phyloP scores from a whole-genome alignment of 768 basidiomycete species.

The Megacollybia marginata region DNA sequence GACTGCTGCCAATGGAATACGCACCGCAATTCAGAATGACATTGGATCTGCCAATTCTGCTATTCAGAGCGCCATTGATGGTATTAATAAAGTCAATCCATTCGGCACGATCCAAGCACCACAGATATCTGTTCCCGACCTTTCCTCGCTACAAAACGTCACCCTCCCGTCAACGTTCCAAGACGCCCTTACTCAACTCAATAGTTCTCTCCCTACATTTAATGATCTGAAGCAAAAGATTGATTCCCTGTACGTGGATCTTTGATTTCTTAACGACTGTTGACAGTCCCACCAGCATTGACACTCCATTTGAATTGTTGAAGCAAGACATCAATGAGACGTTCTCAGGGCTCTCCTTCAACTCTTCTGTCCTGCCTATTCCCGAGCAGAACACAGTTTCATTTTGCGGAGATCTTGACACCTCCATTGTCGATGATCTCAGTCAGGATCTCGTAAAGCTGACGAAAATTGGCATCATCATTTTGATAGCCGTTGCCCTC shows the following conservation, averaged over 20 bases:
- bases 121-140: constrained; percentile 66
- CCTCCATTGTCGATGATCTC: constrained; percentile 80
- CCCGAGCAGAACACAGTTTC: constrained; percentile 60
- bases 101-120: constrained; percentile 64
- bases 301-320: constrained; percentile 80
- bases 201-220: constrained; percentile 73
- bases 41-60: constrained; percentile 60
- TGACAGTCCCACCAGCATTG: constrained; percentile 33
- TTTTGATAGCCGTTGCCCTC: constrained; percentile 67
- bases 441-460: constrained; percentile 72
- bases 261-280: too few species aligned
- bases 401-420: constrained; percentile 77
- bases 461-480: constrained; percentile 69
- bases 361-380: constrained; percentile 67
- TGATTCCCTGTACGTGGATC: constrained; percentile 52
- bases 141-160: constrained; percentile 69
- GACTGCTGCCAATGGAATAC: constrained; percentile 47
- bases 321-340: constrained; percentile 89
- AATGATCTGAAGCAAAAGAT: constrained; percentile 64
- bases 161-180: constrained; percentile 74
- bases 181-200: constrained; percentile 66
- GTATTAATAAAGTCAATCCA: constrained; percentile 72
- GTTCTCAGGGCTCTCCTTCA: constrained; percentile 64
- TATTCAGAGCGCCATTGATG: constrained; percentile 55
- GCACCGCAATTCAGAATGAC: constrained; percentile 68